These are phyloP conservation scores for Anthracocystis setariae DNA, from an alignment of 1,284 basidiomycete genomes.

Conservation along the genomic window DNA sequence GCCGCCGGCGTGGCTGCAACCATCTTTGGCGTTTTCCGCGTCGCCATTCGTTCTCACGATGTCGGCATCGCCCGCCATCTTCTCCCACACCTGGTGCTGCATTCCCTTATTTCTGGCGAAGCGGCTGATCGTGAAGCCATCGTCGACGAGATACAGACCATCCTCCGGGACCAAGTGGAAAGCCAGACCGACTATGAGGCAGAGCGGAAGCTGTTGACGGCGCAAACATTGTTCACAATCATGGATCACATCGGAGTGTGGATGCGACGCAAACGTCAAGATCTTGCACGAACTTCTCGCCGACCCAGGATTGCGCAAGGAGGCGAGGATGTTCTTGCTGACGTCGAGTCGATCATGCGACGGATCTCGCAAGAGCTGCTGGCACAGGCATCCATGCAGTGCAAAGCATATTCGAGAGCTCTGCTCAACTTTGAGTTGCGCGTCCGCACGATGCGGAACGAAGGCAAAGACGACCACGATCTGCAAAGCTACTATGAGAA, in stretches of 20 bases:
- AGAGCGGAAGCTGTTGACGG: conserved; percentile 60
- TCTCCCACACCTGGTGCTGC: conserved; percentile 89
- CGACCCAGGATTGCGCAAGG: conserved; percentile 29
- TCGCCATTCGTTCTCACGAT: conserved; percentile 85
- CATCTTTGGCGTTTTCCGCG: conserved; percentile 84
- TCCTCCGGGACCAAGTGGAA: conserved; percentile 85
- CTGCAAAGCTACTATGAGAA: conserved; percentile 83
- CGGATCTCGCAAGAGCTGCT: conserved; percentile 88
- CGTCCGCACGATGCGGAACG: conserved; percentile 59
- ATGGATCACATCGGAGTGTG: conserved; percentile 95
- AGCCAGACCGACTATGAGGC: conserved; percentile 45
- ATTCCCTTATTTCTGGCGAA: conserved; percentile 82
- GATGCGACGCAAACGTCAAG: conserved; percentile 73
- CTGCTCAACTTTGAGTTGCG: conserved; percentile 90
- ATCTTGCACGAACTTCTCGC: conserved; percentile 41
- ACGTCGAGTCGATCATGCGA: conserved; percentile 80
- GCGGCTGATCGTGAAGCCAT: conserved; percentile 74
- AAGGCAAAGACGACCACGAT: conserved; percentile 52
- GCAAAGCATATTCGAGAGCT: conserved; percentile 91
- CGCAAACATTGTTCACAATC: conserved; percentile 90
- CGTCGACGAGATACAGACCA: conserved; percentile 79
- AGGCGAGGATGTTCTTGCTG: conserved; percentile 53
- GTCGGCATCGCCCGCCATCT: conserved; percentile 89
- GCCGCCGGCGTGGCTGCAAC: conserved; percentile 63
- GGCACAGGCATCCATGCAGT: conserved; percentile 91